Percentiles rank a stretch among this genome's conserved stretches.
These are phyloP conservation scores for Russula emetica DNA, from an alignment of 768 basidiomycete species.

Conservation along the genomic window DNA sequence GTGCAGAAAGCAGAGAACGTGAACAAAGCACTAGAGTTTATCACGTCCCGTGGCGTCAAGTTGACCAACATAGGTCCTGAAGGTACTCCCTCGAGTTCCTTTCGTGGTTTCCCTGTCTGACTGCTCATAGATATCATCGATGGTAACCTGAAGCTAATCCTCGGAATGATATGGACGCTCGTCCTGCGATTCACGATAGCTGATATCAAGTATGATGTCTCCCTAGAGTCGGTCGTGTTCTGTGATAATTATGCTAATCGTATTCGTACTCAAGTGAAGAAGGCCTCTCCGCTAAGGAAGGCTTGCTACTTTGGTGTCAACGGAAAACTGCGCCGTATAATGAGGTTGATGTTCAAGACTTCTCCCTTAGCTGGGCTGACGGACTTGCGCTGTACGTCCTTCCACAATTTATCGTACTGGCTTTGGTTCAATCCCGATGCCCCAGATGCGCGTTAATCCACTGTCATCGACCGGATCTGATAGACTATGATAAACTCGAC, in stretches of 20 bases:
- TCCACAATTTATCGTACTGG: neutral
- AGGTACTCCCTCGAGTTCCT: constrained; percentile 43
- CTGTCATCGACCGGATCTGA: constrained; percentile 90
- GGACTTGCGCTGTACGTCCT: constrained; percentile 85
- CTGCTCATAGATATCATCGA: constrained; percentile 84
- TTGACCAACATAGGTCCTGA: constrained; percentile 97
- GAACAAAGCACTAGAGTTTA: constrained; percentile 93
- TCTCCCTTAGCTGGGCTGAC: constrained; percentile 89
- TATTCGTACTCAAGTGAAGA: constrained; percentile 63
- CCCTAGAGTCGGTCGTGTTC: neutral
- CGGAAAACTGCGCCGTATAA: constrained; percentile 89
- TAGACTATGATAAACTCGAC: constrained; percentile 84
- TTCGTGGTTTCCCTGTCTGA: constrained; percentile 10
- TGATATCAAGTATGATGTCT: constrained; percentile 77
- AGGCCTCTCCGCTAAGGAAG: constrained; percentile 97
- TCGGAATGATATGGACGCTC: constrained; percentile 99
- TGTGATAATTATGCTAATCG: neutral
- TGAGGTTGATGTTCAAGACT: constrained; percentile 92
- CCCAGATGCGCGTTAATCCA: constrained; percentile 93
- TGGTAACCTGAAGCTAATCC: constrained; percentile 94
- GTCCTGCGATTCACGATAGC: constrained; percentile 97
- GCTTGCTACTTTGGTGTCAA: constrained; percentile 96
- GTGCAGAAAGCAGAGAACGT: constrained; percentile 99
- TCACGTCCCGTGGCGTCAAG: constrained; percentile 89
- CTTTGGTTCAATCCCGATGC: constrained; percentile 19